Base-by-base conservation (phyloP, 179 eudicot genomes). In the Vitellaria paradoxa region DNA sequence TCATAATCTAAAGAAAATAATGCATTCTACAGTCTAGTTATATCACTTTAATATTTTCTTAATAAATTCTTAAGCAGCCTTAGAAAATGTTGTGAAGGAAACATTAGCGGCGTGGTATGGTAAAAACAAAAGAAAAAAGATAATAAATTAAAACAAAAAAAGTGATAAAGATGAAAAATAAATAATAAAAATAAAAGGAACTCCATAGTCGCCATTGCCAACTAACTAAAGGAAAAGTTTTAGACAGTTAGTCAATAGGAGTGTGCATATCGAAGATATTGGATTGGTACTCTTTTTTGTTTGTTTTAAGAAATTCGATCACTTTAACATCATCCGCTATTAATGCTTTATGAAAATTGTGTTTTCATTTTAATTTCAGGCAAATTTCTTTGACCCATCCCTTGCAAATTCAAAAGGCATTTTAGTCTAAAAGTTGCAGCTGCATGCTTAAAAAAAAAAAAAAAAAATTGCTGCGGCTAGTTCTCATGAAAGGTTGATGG, bases 341-440 rank as follows among this genome's bases (percentile, higher is more conserved):
- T 67, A n/a, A 40, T 42, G 46, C 4, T 65, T 15, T 70, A 12
- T 50, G 18, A 6, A 53, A 63, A 71, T 55, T 55, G 13, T 55
- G 24, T 30, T 71, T 55, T 55, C 46, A 53, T 71, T 71, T 26
- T 21, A 56, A 30, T 30, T 2, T 30, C 37, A n/a, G 47, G 23
- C 53, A 71, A 71, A 55, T 30, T 30, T 30, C 63, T 55, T 71
- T 15, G 74, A 26, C 62, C 24, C 11, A 69, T 49, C 26, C 72
- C 15, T n/a, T 7, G 4, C 50, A 18, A 46, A 45, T 10, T 65
- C 70, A 14, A 17, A 40, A 66, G 3, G 23, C 52, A 67, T 42
- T 67, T 40, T 24, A 45, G 37, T 30, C 37, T 30, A 30, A 30
- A 30, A 30, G 37, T 30, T 30, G 37, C 37, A 2, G n/a, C n/a